Conservation (phyloP, 2,329 filamentous ascomycete species). For the Phaeosphaeriaceae sp. region DNA sequence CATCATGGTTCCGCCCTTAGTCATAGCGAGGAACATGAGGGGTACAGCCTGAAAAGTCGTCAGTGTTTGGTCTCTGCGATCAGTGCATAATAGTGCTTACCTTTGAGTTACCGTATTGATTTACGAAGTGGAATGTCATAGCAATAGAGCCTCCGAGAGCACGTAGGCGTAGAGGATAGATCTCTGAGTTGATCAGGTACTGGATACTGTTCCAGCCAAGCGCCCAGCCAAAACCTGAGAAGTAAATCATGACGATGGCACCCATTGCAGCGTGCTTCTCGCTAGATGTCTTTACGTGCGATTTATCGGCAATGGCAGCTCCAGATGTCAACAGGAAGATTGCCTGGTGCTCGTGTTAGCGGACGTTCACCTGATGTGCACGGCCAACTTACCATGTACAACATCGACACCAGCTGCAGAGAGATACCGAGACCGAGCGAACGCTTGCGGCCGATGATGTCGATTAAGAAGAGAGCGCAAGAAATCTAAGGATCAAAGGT, state of each 20-base stretch:
- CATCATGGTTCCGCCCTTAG: conserved; percentile 74
- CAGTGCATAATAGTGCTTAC: background rate
- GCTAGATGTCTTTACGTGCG: conserved; percentile 55
- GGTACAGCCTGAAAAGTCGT: conserved; percentile 61
- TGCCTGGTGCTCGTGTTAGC: conserved; percentile 30
- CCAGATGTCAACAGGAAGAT: conserved; percentile 64
- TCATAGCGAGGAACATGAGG: conserved; percentile 71
- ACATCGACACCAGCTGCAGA: conserved; percentile 59
- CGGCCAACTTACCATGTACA: conserved; percentile 53
- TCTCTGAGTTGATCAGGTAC: conserved; percentile 78
- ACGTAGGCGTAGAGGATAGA: conserved; percentile 77
- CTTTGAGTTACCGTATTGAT: conserved; percentile 79
- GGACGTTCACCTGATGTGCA: background rate
- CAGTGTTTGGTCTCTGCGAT: background rate
- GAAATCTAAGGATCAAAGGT: too few species aligned
- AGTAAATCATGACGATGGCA: conserved; percentile 72
- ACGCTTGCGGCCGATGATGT: conserved; percentile 76
- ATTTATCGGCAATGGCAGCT: conserved; percentile 53
- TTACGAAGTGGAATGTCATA: conserved; percentile 81
- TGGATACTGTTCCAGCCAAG: conserved; percentile 75
- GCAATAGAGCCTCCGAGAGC: conserved; percentile 73
- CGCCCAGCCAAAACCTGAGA: conserved; percentile 49
- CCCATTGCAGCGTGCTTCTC: conserved; percentile 67
- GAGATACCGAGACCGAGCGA: conserved; percentile 57
- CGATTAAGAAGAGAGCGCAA: conserved; percentile 82